Evolutionary conservation across 441 rosid genomes (phyloP).

Genomic region (Adansonia gregorii): DNA sequence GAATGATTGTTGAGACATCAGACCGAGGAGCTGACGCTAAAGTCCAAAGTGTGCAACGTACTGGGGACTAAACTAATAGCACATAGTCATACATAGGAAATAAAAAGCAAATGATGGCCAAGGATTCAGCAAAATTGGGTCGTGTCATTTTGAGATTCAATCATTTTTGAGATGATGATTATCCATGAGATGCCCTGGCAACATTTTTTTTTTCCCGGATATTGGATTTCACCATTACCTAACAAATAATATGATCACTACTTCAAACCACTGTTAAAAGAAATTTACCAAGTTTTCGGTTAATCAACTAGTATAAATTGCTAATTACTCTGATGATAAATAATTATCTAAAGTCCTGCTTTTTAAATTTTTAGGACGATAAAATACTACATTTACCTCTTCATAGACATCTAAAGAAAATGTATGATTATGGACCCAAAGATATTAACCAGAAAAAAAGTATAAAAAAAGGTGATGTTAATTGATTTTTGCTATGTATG

Average conservation of each 20-base stretch:
- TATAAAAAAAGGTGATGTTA: not conserved
- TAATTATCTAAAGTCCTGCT: not conserved
- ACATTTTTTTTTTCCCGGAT: not conserved
- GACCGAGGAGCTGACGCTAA: not conserved
- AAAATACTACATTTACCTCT: too few species aligned
- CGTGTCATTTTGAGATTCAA: not conserved
- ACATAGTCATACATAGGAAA: not conserved
- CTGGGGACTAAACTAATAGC: not conserved
- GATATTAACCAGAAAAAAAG: too few species aligned
- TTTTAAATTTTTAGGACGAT: not conserved
- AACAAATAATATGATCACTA: not conserved
- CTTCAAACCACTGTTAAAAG: not conserved
- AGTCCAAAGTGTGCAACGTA: not conserved
- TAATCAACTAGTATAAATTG: too few species aligned
- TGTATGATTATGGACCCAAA: not conserved
- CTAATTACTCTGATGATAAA: too few species aligned
- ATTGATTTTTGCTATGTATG: not conserved
- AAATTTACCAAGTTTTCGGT: not conserved
- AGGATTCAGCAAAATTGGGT: conserved; percentile 1
- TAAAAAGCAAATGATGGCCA: not conserved
- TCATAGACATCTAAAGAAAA: too few species aligned
- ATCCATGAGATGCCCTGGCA: not conserved
- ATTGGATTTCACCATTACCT: not conserved
- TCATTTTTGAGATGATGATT: not conserved
- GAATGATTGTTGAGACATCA: conserved; percentile 1